Base-by-base conservation (phyloP, 345 rosid genomes). In the Citrus medica region DNA sequence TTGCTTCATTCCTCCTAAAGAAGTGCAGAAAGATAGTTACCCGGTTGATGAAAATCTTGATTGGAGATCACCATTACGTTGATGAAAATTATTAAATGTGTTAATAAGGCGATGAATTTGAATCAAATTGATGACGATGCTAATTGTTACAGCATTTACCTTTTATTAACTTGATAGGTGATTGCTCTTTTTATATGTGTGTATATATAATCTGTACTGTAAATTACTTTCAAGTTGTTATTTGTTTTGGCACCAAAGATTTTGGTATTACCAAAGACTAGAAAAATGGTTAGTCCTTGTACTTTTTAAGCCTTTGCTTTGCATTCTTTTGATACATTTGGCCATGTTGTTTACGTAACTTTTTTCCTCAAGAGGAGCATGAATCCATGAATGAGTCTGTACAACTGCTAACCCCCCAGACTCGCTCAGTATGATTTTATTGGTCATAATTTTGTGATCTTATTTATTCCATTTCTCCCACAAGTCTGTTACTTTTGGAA, bases 1-100 rank as follows among this genome's bases (percentile, higher is more conserved):
- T 80, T 92, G 93, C 82, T 96, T 96, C 80, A 92, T 96, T 42
- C 93, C 98, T 80, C 99, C 97, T 9, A 86, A 86, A 65, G 97
- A 96, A 65, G 87, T 85, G 27, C 87, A 86, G 69, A 88, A 79
- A 53, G 87, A 86, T 56, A 82, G 48, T 58, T 69, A 7, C 14
- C 32, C 12, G 0, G 85, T 80, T 1, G 85, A 79, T 17, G 88
- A 78, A 78, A 83, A 75, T 25, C 79, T 84, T 65, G 89, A 82
- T 46, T 84, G 87, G 85, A 77, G 80, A 42, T 84, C 84, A 16
- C 77, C 88, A 1, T 55, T 85, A 59, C 72, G 73, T 69, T 69
- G 25, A 67, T 71, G 68, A 71, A 46, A 46, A 46, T 46, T 46
- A 32, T 59, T 9, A 30, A 30, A 30, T 16, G 8, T 16, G 24